Conservation (phyloP, 805 yeast species). For the Sungouiella thailandica region DNA sequence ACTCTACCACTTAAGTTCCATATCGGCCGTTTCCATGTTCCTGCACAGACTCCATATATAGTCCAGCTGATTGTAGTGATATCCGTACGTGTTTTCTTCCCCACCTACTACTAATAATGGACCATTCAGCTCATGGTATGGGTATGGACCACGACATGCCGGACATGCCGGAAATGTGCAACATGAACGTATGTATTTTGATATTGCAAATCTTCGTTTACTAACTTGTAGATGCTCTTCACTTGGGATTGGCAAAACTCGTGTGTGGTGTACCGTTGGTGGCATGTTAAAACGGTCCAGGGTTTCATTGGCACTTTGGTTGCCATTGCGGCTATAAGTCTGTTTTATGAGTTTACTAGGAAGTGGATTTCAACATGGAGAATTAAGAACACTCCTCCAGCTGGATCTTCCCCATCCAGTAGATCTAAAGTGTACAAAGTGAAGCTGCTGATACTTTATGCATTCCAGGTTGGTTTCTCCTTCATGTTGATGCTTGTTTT, state of each 20-base stretch:
- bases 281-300: slow-evolving; percentile 59
- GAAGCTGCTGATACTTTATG: slow-evolving; percentile 46
- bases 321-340: slow-evolving; percentile 43
- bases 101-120: not conserved
- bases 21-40: no score
- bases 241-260: slow-evolving; percentile 74
- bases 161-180: slow-evolving; percentile 37
- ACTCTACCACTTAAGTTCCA: no score
- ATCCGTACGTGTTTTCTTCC: no score
- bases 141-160: slow-evolving; percentile 19
- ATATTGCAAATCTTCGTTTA: no score
- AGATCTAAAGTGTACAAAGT: slow-evolving; percentile 12
- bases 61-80: no score
- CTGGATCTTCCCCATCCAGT: not conserved
- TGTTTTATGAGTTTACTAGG: slow-evolving; percentile 59
- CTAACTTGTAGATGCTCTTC: slow-evolving; percentile 51
- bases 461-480: slow-evolving; percentile 63
- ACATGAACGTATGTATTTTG: slow-evolving; percentile 50
- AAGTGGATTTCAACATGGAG: slow-evolving; percentile 27
- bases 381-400: slow-evolving; percentile 2
- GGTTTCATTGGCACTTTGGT: slow-evolving; percentile 51
- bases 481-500: slow-evolving; percentile 74
- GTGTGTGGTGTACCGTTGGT: slow-evolving; percentile 72
- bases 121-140: slow-evolving; percentile 1
- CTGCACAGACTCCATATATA: no score